Percentiles rank a stretch among this genome's conserved stretches.
Evolutionary conservation across 495 filamentous ascomycete genomes (phyloP).

Genomic region (Penicillium argentinense): DNA sequence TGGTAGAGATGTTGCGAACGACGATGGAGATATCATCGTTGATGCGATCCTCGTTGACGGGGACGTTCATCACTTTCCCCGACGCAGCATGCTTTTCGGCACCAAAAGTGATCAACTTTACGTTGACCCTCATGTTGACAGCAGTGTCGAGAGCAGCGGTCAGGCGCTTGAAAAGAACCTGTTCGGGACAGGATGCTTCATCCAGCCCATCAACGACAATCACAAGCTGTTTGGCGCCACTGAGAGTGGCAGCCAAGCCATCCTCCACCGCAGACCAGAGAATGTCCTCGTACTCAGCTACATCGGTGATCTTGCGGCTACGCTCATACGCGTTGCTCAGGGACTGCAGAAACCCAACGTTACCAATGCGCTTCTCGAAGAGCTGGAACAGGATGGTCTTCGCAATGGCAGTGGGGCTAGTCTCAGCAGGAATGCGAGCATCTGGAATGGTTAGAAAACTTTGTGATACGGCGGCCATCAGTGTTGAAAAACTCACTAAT

Average conservation of each 20-base stretch:
- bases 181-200: constrained; percentile 31
- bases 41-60: constrained; percentile 19
- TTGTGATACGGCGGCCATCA: background rate
- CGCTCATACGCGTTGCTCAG: constrained; percentile 32
- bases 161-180: constrained; percentile 24
- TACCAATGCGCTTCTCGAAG: constrained; percentile 39
- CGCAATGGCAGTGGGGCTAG: constrained; percentile 18
- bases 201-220: constrained; percentile 39
- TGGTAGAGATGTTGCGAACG: constrained; percentile 20
- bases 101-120: constrained; percentile 34
- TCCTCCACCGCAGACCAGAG: constrained; percentile 23
- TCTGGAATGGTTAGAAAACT: constrained; percentile 6
- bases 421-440: constrained; percentile 27
- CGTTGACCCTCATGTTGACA: too few relatives aligned
- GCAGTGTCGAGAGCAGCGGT: constrained; percentile 21
- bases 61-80: constrained; percentile 13
- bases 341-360: constrained; percentile 33
- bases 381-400: constrained; percentile 38
- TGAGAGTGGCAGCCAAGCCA: constrained; percentile 24
- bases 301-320: constrained; percentile 19
- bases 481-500: constrained; percentile 27
- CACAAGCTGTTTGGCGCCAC: constrained; percentile 32
- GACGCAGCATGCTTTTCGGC: constrained; percentile 24
- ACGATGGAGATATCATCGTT: constrained; percentile 28
- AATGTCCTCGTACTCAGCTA: constrained; percentile 28